These are phyloP conservation scores for Ceratobasidium sp. DNA, from an alignment of 1,284 basidiomycete species.

Conservation along the genomic window DNA sequence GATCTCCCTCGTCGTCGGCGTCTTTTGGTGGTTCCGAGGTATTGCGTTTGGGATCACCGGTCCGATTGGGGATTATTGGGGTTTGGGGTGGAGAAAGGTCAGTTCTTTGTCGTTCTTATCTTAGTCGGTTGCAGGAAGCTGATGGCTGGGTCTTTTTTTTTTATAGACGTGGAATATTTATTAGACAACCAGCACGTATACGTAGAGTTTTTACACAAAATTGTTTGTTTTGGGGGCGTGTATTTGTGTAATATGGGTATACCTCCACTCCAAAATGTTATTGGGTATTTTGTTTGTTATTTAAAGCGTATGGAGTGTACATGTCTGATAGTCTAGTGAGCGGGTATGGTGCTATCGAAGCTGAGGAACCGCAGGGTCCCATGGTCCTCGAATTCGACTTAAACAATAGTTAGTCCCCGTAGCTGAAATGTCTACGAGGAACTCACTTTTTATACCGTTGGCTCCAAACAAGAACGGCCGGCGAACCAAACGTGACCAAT, in stretches of 20 bases:
- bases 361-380: slow-evolving; percentile 63
- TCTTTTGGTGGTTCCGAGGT: slow-evolving; percentile 95
- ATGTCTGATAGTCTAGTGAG: background rate
- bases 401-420: slow-evolving; percentile 54
- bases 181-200: slow-evolving; percentile 15
- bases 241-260: slow-evolving; percentile 11
- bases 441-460: slow-evolving; percentile 86
- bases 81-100: slow-evolving; percentile 85
- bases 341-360: background rate
- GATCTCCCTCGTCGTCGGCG: slow-evolving; percentile 73
- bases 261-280: slow-evolving; percentile 32
- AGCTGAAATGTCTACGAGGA: slow-evolving; percentile 21
- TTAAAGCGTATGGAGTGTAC: background rate
- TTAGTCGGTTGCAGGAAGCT: too few species aligned
- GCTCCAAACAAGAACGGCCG: slow-evolving; percentile 81
- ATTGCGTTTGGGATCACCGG: slow-evolving; percentile 92
- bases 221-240: background rate
- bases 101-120: too few species aligned
- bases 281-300: background rate
- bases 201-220: slow-evolving; percentile 16
- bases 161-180: slow-evolving; percentile 49
- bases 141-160: background rate
- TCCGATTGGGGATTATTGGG: slow-evolving; percentile 83
- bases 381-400: slow-evolving; percentile 69
- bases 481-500: slow-evolving; percentile 77